Conservation (phyloP, 371 early-diverging fungal species). For the Rhizopus microsporus region DNA sequence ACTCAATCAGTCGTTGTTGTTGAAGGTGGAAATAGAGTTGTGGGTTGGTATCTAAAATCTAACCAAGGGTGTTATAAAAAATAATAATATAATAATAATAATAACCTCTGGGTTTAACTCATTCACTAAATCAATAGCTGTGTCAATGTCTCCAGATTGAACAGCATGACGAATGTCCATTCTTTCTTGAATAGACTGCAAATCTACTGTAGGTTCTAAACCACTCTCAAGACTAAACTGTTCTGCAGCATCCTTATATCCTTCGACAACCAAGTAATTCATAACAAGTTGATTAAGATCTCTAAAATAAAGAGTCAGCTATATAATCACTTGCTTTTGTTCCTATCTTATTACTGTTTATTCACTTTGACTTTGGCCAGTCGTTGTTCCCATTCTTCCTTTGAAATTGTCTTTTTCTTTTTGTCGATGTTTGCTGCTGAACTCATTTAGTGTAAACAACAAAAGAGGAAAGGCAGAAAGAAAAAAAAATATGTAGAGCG, state of each 20-base stretch:
- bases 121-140: constrained; percentile 94
- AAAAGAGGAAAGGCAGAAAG: constrained; percentile 3
- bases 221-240: constrained; percentile 89
- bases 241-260: constrained; percentile 97
- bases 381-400: constrained; percentile 66
- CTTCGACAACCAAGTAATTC: constrained; percentile 97
- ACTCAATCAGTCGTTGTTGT: constrained; percentile 94
- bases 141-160: constrained; percentile 86
- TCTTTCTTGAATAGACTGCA: constrained; percentile 90
- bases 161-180: constrained; percentile 93
- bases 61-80: constrained; percentile 1
- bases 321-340: not conserved
- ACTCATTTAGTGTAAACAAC: constrained; percentile 6
- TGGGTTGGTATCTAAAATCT: constrained; percentile 96
- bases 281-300: constrained; percentile 94
- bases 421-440: constrained; percentile 1
- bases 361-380: constrained; percentile 62
- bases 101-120: constrained; percentile 95
- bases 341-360: constrained; percentile 52
- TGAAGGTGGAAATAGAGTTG: constrained; percentile 92
- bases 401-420: constrained; percentile 50
- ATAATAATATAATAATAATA: not conserved
- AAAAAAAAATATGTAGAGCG: constrained; percentile 9
- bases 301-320: constrained; percentile 30
- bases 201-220: constrained; percentile 74